phyloP scores from a whole-genome alignment of 164 flowering plant genomes.

The Nymphaea colorata region DNA sequence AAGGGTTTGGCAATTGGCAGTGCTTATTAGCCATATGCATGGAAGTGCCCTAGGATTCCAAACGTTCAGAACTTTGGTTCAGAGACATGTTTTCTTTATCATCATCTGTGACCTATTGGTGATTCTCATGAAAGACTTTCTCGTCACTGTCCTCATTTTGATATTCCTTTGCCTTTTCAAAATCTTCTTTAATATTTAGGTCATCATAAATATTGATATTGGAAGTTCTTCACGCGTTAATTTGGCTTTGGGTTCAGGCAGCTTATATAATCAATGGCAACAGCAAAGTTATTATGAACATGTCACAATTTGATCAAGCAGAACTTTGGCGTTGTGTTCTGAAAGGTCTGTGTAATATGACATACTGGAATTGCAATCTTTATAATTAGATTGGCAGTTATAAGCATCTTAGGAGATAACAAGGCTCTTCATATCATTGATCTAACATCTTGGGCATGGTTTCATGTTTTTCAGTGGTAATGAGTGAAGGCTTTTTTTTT shows the following conservation, averaged over 20 bases:
- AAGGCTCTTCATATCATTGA: too few relatives aligned
- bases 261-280: slow-evolving; percentile 85
- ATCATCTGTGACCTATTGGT: background rate
- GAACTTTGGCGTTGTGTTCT: slow-evolving; percentile 80
- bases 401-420: background rate
- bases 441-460: too few relatives aligned
- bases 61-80: too few relatives aligned
- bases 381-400: background rate
- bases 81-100: background rate
- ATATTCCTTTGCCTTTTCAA: too few relatives aligned
- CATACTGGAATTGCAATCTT: background rate
- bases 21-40: too few relatives aligned
- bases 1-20: too few relatives aligned
- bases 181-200: too few relatives aligned
- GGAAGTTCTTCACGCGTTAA: background rate
- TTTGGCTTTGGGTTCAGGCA: slow-evolving; percentile 39
- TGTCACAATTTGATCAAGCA: slow-evolving; percentile 87
- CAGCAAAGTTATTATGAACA: slow-evolving; percentile 93
- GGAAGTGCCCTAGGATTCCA: too few relatives aligned
- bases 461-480: too few relatives aligned
- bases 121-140: background rate
- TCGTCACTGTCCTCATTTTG: background rate
- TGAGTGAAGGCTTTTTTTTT: too few relatives aligned
- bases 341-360: slow-evolving; percentile 31
- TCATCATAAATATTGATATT: too few relatives aligned